These are phyloP conservation scores for Leishmania mexicana DNA, from an alignment of 208 protist genomes.

Conservation along the genomic window DNA sequence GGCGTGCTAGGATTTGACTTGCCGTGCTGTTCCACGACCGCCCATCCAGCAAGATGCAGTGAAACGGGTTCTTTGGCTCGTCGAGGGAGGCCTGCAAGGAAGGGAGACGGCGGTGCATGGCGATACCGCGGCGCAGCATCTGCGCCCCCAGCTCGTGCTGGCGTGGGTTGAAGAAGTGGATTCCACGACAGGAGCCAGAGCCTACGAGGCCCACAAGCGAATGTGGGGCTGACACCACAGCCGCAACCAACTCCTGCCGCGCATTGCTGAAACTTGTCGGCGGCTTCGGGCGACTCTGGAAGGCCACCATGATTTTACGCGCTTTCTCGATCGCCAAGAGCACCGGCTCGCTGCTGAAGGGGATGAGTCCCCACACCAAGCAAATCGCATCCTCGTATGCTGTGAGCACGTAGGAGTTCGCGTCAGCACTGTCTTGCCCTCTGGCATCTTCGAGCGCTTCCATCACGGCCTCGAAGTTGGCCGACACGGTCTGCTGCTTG, in stretches of 20 bases:
- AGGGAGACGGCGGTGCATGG: slow-evolving; percentile 44
- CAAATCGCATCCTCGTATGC: slow-evolving; percentile 59
- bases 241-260: slow-evolving; percentile 49
- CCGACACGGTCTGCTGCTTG: slow-evolving; percentile 32
- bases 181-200: slow-evolving; percentile 31
- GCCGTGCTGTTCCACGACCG: slow-evolving; percentile 55
- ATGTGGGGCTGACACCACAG: slow-evolving; percentile 59
- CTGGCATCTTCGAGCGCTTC: slow-evolving; percentile 52
- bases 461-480: slow-evolving; percentile 50
- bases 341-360: slow-evolving; percentile 63
- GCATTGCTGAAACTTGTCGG: slow-evolving; percentile 24
- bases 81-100: slow-evolving; percentile 4
- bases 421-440: slow-evolving; percentile 32
- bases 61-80: slow-evolving; percentile 21
- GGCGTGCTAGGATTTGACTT: slow-evolving; percentile 49
- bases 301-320: slow-evolving; percentile 43
- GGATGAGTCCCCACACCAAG: slow-evolving; percentile 69
- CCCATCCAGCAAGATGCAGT: slow-evolving; percentile 59
- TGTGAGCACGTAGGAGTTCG: slow-evolving; percentile 59
- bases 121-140: slow-evolving; percentile 49
- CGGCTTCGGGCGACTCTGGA: slow-evolving; percentile 48
- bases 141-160: slow-evolving; percentile 49
- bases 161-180: slow-evolving; percentile 63
- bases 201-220: slow-evolving; percentile 63
- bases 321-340: slow-evolving; percentile 64